phyloP scores from a whole-genome alignment of 1,284 basidiomycete genomes.

The Serendipita sp. region DNA sequence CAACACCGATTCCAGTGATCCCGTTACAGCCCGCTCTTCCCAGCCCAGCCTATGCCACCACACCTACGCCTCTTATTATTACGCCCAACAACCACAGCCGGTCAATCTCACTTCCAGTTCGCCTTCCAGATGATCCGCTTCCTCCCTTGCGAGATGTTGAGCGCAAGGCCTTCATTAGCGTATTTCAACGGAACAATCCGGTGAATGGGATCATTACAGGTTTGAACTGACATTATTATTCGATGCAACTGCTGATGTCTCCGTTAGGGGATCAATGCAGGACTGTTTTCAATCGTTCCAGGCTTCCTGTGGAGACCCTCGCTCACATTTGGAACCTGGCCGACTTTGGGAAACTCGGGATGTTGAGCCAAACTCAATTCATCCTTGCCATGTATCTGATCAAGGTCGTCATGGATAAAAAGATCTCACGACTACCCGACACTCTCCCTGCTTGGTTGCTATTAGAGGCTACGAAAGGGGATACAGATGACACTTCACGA shows the following conservation, averaged over 20 bases:
- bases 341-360: not conserved
- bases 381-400: slow-evolving; percentile 1
- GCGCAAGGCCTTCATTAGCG: not conserved
- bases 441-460: not conserved
- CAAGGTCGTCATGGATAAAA: slow-evolving; percentile 3
- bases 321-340: slow-evolving; percentile 2
- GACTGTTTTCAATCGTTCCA: not conserved
- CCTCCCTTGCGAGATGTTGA: not conserved
- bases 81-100: not conserved
- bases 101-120: not conserved
- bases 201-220: not conserved
- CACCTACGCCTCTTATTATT: not conserved
- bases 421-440: not conserved
- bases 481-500: no score
- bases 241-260: not conserved
- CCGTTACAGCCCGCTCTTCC: not conserved
- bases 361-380: not conserved
- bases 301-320: not conserved
- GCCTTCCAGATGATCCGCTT: not conserved
- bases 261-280: not conserved
- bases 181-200: not conserved
- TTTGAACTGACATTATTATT: not conserved
- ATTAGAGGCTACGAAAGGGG: not conserved
- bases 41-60: not conserved
- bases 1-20: not conserved